These are phyloP conservation scores for Westerdykella ornata DNA, from an alignment of 2,329 filamentous ascomycete species.

Conservation along the genomic window DNA sequence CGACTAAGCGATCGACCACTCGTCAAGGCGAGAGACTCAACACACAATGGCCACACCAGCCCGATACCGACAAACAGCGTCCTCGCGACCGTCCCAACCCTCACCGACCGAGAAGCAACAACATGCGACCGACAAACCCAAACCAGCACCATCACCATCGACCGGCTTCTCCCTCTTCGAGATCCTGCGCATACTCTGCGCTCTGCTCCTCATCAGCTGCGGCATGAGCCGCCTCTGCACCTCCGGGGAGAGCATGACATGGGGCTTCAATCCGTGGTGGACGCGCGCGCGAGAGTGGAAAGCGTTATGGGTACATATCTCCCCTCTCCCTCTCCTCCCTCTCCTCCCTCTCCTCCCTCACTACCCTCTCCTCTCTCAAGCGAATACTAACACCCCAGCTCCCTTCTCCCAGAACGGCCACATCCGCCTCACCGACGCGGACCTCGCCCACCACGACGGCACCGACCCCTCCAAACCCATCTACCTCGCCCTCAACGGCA, in stretches of 20 bases:
- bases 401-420: constrained; percentile 51
- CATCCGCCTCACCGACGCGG: constrained; percentile 62
- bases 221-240: constrained; percentile 72
- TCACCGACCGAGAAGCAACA: no score
- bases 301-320: constrained; percentile 22
- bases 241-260: constrained; percentile 50
- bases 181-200: constrained; percentile 61
- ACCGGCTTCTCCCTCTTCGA: constrained; percentile 46
- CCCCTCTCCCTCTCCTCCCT: neutral
- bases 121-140: no score
- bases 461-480: constrained; percentile 66
- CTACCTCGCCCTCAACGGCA: constrained; percentile 84
- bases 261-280: constrained; percentile 37
- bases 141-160: no score
- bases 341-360: neutral
- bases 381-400: no score
- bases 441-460: constrained; percentile 74
- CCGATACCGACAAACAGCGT: constrained; percentile 18
- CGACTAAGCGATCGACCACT: no score
- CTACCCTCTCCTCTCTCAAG: neutral
- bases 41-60: constrained; percentile 17
- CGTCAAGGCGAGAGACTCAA: no score
- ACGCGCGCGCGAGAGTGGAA: constrained; percentile 33
- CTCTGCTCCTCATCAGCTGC: constrained; percentile 59
- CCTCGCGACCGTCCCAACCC: neutral